Evolutionary conservation across 306 rosid genomes (phyloP).

Genomic region (Malus sieversii): DNA sequence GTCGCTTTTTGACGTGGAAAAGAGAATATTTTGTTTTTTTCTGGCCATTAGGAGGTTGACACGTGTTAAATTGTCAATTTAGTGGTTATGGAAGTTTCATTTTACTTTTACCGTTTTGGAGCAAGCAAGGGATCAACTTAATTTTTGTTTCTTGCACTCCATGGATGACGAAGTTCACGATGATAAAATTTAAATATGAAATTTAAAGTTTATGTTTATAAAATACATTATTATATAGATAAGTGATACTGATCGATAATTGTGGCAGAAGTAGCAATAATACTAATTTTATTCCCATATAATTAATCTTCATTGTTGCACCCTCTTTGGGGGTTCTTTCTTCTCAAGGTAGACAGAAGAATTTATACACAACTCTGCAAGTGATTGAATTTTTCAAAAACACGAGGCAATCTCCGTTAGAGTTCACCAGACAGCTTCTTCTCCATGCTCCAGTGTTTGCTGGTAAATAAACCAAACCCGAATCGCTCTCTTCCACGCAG

Average conservation of each 20-base stretch:
- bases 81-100: not conserved
- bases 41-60: not conserved
- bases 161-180: too few species aligned
- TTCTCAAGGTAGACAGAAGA: not conserved
- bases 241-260: too few species aligned
- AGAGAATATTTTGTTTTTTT: not conserved
- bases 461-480: not conserved
- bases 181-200: too few species aligned
- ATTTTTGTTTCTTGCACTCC: too few species aligned
- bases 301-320: not conserved
- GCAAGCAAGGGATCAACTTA: too few species aligned
- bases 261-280: too few species aligned
- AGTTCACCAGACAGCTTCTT: not conserved
- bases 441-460: not conserved
- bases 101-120: too few species aligned
- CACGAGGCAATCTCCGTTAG: not conserved
- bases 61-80: not conserved
- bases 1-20: not conserved
- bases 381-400: not conserved
- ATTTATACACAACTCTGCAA: not conserved
- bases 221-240: too few species aligned
- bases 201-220: too few species aligned
- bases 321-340: not conserved
- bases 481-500: constrained; percentile 2
- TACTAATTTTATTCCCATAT: not conserved